Percentiles rank a stretch among this genome's conserved stretches.
Conservation (phyloP, 129 eudicot genomes). For the Arctium lappa region DNA sequence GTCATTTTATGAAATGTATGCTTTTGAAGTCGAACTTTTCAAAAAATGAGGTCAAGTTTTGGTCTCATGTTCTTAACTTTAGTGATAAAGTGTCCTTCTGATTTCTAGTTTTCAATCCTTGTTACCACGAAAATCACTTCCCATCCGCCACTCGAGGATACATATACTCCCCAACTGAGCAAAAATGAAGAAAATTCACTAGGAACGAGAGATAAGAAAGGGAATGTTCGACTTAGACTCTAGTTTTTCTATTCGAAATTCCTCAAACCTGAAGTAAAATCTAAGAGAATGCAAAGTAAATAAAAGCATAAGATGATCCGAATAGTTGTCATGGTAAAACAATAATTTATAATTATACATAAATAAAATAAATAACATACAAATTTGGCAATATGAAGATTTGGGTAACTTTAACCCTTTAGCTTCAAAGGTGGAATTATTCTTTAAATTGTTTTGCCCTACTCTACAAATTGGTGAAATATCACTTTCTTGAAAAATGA, state of each 20-base stretch:
- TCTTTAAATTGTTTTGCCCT: constrained; percentile 33
- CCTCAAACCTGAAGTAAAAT: too few species aligned
- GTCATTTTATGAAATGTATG: too few species aligned
- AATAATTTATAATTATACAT: not conserved
- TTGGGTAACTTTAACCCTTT: constrained; percentile 11
- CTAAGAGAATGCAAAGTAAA: not conserved
- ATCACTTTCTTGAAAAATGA: constrained; percentile 24
- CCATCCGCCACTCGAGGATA: not conserved
- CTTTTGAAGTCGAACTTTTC: not conserved
- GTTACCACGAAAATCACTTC: not conserved
- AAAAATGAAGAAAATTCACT: not conserved
- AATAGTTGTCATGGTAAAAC: not conserved
- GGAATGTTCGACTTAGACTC: not conserved
- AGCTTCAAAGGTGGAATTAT: constrained; percentile 8
- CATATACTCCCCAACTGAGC: not conserved
- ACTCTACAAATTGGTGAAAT: constrained; percentile 37
- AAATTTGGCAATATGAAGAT: not conserved
- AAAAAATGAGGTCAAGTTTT: not conserved
- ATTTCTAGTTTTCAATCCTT: not conserved
- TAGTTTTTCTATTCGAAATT: not conserved
- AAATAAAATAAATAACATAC: not conserved
- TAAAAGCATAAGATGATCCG: not conserved
- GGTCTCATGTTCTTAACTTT: not conserved
- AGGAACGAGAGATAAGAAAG: not conserved
- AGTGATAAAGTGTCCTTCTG: too few species aligned